Evolutionary conservation across 495 filamentous ascomycete genomes (phyloP), one percentile per base, ranked within the genome.

Genomic region (Xylaria nigripes): DNA sequence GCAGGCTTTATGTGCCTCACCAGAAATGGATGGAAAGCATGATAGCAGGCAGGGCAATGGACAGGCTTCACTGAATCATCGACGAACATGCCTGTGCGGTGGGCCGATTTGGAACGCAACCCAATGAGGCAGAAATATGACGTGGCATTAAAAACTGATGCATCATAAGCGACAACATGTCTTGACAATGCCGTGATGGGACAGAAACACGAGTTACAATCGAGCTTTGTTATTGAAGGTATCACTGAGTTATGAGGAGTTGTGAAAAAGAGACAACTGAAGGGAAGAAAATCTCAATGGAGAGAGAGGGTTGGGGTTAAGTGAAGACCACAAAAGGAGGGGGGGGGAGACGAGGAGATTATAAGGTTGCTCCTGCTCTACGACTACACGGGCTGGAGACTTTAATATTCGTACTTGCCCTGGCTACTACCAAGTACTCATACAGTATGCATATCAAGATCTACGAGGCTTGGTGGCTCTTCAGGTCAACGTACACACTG

Each of bases 291-390:
- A 4, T 3, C 25, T 29, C 9, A 9, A 9, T 3, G 25, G 9
- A 29, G 44, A 46, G 44, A 21, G 27, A 46, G 2, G 12, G 25
- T 27, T 51, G 53, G 25, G 36, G 29, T n/a, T n/a, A n/a, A n/a
- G 45, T 50, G 48, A 51, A 27, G 47, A 38, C 30, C 46, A 27
- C 24, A 48, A 46, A 40, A 40, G 27, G 43, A 57, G 42, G 51
- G 45, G 45, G 34, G 27, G 53, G 16, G n/a, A n/a, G n/a, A n/a
- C n/a, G n/a, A 52, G 48, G 34, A 51, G 56, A 32, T 54, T 36
- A 23, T 29, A 30, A 46, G 44, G 44, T 46, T 29, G 44, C 44
- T 15, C 25, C 9, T 29, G 3, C 25, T 29, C 25, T 9, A 29
- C 25, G 25, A 29, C 25, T 29, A 29, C 25, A n/a, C n/a, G n/a